These are phyloP conservation scores for Fremontodendron californicum DNA, from an alignment of 345 rosid genomes.

Conservation along the genomic window DNA sequence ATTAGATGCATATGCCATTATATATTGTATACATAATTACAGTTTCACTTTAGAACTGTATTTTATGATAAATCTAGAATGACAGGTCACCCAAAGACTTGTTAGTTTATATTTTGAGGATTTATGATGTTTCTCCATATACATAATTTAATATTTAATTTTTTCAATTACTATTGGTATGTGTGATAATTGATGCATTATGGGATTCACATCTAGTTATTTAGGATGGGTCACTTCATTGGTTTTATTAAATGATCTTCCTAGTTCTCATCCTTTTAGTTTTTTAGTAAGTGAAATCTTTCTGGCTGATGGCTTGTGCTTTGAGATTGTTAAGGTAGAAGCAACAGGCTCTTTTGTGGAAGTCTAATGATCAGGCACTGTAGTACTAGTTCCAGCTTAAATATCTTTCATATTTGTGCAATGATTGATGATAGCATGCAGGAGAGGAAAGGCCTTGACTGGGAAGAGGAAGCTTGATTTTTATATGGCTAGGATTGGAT, in stretches of 20 bases:
- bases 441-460: not conserved
- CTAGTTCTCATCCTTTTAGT: not conserved
- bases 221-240: not conserved
- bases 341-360: not conserved
- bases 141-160: not conserved
- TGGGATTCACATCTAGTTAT: not conserved
- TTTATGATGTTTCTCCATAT: not conserved
- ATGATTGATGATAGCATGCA: not conserved
- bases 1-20: not conserved
- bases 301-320: not conserved
- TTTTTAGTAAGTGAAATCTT: not conserved
- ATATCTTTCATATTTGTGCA: not conserved
- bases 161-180: not conserved
- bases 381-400: not conserved
- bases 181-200: not conserved
- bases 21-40: not conserved
- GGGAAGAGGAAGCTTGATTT: not conserved
- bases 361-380: not conserved
- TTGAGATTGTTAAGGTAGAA: not conserved
- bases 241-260: not conserved
- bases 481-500: not conserved
- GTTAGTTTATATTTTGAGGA: not conserved
- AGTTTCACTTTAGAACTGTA: not conserved
- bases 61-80: not conserved
- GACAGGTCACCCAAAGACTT: not conserved